Percentiles rank a stretch among this genome's conserved stretches.
Conservation (phyloP, 371 early-diverging fungal genomes). For the Chytridiales sp. region DNA sequence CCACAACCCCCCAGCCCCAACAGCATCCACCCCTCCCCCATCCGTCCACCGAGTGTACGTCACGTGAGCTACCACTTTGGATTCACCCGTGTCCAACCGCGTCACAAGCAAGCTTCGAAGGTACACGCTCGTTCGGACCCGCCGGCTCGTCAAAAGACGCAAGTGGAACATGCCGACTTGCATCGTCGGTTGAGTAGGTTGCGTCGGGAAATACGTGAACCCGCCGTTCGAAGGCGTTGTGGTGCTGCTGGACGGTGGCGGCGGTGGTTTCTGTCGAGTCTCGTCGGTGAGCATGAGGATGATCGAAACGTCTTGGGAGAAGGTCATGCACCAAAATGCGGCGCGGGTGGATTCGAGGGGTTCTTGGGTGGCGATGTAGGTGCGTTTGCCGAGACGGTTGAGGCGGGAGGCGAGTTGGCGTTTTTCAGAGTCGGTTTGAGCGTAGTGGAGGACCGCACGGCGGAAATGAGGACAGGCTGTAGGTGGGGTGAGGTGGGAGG, state of each 20-base stretch:
- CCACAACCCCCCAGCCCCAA: conserved; percentile 52
- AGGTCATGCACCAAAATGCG: conserved; percentile 86
- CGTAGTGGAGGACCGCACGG: neutral
- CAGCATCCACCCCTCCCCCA: conserved; percentile 41
- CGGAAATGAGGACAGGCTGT: neutral
- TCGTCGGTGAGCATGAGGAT: conserved; percentile 84
- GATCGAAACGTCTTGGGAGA: conserved; percentile 71
- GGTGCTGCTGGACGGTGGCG: neutral
- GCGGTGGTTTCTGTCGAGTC: conserved; percentile 46
- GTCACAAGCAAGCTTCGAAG: neutral
- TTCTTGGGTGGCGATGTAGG: conserved; percentile 88
- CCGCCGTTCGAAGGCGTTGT: neutral
- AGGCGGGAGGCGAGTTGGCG: neutral
- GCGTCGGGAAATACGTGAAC: no score
- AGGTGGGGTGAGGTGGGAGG: conserved; percentile 26
- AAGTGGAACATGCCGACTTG: neutral
- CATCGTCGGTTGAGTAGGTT: neutral
- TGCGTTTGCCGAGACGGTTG: no score
- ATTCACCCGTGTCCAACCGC: conserved; percentile 7
- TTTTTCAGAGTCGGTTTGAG: no score
- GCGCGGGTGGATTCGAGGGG: conserved; percentile 74
- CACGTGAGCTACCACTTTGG: conserved; percentile 63
- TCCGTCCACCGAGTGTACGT: conserved; percentile 90
- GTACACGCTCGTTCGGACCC: neutral
- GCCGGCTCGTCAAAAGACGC: neutral